Base-by-base conservation (phyloP, 805 yeast species). In the Grigorovia jiainica region DNA sequence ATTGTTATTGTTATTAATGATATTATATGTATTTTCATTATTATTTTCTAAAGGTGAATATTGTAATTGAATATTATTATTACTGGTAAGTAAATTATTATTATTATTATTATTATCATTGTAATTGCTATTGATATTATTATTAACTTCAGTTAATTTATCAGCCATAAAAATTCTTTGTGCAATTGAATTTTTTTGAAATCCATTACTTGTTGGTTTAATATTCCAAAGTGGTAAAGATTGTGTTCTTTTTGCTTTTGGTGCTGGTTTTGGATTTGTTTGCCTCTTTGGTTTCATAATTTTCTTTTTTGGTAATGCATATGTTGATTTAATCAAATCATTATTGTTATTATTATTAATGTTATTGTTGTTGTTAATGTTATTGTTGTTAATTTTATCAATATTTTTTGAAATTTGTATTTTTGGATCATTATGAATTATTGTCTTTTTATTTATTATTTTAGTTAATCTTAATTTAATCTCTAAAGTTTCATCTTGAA, bases 241-340 rank as follows among this genome's bases (percentile, higher is more conserved):
- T 47, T 66, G 70, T 1, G 74, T 68, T 51, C 73, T 60, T 24
- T 52, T 61, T 5, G 74, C 74, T 49, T 63, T 68, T 41, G 71
- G 73, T n/a, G 72, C 72, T 3, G 72, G 71, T 30, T 55, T 61
- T 34, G 66, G 65, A 47, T 68, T 68, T n/a, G 66, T 67, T 40
- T 53, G 60, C 40, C 71, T 57, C 39, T 44, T 46, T 21, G 36
- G 32, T 21, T 38, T 44, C 8, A 13, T 35, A n/a, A 40, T 40
- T 25, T 33, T 39, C 8, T 32, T 23, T n/a, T 16, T 29, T 10
- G 42, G 42, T 10, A 34, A 21, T 13, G 34, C 38, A 25, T 40
- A 40, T 21, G 18, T 10, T 13, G 43, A 17, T 30, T 10, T 36
- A 19, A 15, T 17, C 16, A 35, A 16, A 9, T 40, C 38, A 8